Percentiles rank a stretch among this genome's conserved stretches.
phyloP scores from a whole-genome alignment of 2,329 filamentous ascomycete species.

The Pezicula rhizophila region DNA sequence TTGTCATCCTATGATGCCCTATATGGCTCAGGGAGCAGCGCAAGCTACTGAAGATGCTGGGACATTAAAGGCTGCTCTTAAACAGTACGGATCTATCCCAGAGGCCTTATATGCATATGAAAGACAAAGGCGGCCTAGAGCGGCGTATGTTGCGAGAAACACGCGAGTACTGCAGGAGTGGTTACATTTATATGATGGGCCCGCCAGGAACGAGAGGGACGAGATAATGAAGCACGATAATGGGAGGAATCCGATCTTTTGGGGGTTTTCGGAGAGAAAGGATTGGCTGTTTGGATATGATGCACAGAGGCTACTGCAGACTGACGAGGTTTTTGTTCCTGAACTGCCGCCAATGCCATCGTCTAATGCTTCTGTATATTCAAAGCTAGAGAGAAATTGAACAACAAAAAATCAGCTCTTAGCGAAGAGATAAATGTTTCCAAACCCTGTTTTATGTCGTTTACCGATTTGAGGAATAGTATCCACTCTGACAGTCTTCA shows the following conservation, averaged over 20 bases:
- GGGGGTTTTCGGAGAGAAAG: background rate
- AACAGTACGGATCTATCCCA: no score
- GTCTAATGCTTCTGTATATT: no score
- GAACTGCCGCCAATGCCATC: no score
- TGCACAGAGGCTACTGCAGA: background rate
- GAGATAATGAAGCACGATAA: background rate
- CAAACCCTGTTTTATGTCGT: no score
- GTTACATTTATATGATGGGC: constrained; percentile 1
- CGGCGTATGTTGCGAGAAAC: background rate
- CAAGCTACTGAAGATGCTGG: constrained; percentile 56
- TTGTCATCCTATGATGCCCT: constrained; percentile 57
- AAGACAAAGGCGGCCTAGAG: background rate
- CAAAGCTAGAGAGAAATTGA: no score
- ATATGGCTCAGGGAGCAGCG: constrained; percentile 57
- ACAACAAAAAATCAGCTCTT: no score
- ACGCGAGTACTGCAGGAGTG: background rate
- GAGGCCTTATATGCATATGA: no score
- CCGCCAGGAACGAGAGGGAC: background rate
- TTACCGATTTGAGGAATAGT: no score
- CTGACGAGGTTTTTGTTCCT: no score
- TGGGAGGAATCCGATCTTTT: background rate
- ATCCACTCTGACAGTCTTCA: no score
- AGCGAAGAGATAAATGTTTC: no score
- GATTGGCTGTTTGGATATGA: background rate
- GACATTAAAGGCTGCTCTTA: background rate